Evolutionary conservation across 2,329 filamentous ascomycete species (phyloP), one percentile per base, ranked within the genome.

Genomic region (Taxawa tesnikishii): DNA sequence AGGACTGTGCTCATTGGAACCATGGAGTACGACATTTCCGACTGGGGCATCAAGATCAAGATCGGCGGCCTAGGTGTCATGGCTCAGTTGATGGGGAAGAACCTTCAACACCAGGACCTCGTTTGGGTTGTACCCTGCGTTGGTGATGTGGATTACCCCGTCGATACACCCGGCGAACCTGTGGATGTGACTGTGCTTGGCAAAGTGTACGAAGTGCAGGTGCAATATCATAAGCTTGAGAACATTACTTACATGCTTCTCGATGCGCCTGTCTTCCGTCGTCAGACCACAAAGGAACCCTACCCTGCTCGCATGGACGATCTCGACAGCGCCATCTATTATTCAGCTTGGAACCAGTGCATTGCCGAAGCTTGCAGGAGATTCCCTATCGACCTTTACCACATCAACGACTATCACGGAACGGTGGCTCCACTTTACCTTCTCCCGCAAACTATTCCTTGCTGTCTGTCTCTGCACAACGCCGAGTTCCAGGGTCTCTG

Each of bases 11-110:
- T 80, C 14, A 76, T 80, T 32, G 75, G 73, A 9, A 79, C 75
- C 5, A 78, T 80, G 71, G 75, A 80, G 50, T 80, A 80, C 52
- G 73, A 79, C 39, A 79, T 80, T 38, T 71, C 75, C 34, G 75
- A 80, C 47, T 79, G 75, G 71, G 63, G 55, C 4, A 75, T 80
- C 55, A 79, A 77, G 53, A 74, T 80, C 55, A 80, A 80, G 55
- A 80, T 80, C 28, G 75, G 75, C 38, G 75, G 75, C 38, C 60
- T 80, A 4, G 75, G 75, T 50, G 75, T 79, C 38, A 80, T 80
- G 75, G 74, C 75, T 19, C 71, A 76, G 43, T 56, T 79, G 2
- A 80, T 79, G 75, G 71, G 71, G 12, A 75, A 75, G 46, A 69
- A 73, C 32, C 63, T 80, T 8, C 60, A 67, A 3, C 73, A 79